phyloP scores from a whole-genome alignment of 805 yeast genomes.

The Saccharomycopsis guyanensis region DNA sequence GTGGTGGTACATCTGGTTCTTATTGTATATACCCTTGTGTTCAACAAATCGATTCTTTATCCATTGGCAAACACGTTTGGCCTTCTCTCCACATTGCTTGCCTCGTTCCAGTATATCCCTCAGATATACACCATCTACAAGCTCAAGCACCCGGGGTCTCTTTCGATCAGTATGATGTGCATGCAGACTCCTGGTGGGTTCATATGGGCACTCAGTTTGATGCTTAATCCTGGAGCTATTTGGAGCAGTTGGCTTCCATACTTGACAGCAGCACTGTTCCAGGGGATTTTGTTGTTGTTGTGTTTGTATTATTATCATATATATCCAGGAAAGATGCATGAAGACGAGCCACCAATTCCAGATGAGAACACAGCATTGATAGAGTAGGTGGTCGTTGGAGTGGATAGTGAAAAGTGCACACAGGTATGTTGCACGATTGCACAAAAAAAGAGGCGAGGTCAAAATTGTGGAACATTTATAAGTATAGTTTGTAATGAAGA shows the following conservation, averaged over 20 bases:
- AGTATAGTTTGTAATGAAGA: too few relatives aligned
- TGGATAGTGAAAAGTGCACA: too few relatives aligned
- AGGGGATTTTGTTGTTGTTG: constrained; percentile 51
- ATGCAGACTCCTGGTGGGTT: constrained; percentile 89
- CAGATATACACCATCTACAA: constrained; percentile 64
- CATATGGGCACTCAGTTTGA: constrained; percentile 67
- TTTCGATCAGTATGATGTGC: constrained; percentile 73
- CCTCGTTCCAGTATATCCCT: constrained; percentile 70
- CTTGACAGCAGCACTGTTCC: constrained; percentile 62
- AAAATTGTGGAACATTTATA: too few relatives aligned
- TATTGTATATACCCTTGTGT: constrained; percentile 27
- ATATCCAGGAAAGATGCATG: background rate
- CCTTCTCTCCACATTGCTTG: constrained; percentile 50
- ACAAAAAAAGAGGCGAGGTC: background rate
- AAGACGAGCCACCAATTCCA: background rate
- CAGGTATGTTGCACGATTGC: too few relatives aligned
- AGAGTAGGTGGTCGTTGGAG: background rate
- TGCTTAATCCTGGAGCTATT: constrained; percentile 62
- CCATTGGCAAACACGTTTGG: constrained; percentile 56
- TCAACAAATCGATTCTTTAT: constrained; percentile 22
- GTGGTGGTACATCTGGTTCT: constrained; percentile 29
- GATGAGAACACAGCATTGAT: background rate
- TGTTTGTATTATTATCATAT: constrained; percentile 42
- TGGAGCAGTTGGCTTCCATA: constrained; percentile 89
- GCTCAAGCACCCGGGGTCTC: constrained; percentile 71